Evolutionary conservation across 2,329 filamentous ascomycete species (phyloP).

Genomic region (Botrytis cinerea): DNA sequence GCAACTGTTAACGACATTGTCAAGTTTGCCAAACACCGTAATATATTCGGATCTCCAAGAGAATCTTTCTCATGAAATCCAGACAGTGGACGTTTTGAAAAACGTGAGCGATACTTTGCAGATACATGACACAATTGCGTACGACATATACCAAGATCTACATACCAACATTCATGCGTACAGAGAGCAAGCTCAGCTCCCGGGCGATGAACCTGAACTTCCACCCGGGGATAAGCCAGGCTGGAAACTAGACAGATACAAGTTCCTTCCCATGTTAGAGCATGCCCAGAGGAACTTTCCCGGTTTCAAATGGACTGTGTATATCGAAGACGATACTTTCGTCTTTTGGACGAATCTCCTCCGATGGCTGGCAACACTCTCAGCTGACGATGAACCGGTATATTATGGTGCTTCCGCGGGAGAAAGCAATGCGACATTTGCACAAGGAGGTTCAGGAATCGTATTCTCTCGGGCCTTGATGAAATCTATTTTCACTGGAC

Average conservation of each 20-base stretch:
- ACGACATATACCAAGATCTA: conserved; percentile 12
- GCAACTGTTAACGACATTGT: conserved; percentile 25
- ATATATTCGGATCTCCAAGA: conserved; percentile 18
- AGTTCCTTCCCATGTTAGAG: conserved; percentile 28
- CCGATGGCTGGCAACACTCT: conserved; percentile 9
- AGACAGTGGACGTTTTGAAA: conserved; percentile 18
- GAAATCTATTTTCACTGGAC: conserved; percentile 20
- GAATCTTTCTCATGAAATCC: not conserved
- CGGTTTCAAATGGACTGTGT: conserved; percentile 26
- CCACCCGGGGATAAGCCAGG: conserved; percentile 11
- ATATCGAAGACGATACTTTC: conserved; percentile 29
- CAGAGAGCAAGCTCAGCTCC: conserved; percentile 23
- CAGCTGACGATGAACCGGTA: conserved; percentile 16
- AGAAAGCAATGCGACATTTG: conserved; percentile 20
- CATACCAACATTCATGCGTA: conserved; percentile 17
- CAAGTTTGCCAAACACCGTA: not conserved
- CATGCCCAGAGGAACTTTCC: conserved; percentile 21
- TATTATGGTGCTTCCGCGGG: conserved; percentile 25
- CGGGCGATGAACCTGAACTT: conserved; percentile 23
- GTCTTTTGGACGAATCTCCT: conserved; percentile 24
- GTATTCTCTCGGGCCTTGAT: conserved; percentile 26
- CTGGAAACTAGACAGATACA: conserved; percentile 27
- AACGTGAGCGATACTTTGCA: conserved; percentile 22
- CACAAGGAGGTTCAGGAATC: conserved; percentile 27
- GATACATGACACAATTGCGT: conserved; percentile 17